phyloP scores from a whole-genome alignment of 179 eudicot species.

The Corrigiola litoralis region DNA sequence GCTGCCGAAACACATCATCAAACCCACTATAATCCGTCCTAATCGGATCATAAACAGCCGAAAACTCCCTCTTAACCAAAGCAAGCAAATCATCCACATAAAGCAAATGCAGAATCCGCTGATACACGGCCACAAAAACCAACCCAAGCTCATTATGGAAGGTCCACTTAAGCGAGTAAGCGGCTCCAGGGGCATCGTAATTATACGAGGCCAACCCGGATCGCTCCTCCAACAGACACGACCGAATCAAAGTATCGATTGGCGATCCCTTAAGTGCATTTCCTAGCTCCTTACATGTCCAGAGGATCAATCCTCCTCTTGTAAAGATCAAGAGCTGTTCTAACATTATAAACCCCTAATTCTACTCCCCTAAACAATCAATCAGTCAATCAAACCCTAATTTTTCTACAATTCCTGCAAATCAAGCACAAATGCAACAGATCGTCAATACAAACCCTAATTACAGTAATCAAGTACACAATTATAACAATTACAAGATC shows the following conservation, averaged over 20 bases:
- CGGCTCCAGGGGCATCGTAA: conserved; percentile 76
- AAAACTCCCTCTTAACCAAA: conserved; percentile 81
- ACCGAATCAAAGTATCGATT: conserved; percentile 79
- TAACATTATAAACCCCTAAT: conserved; percentile 45
- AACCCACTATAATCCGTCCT: conserved; percentile 61
- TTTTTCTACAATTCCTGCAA: conserved; percentile 12
- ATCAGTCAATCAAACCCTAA: conserved; percentile 11
- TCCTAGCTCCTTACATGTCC: conserved; percentile 91
- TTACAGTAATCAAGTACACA: neutral
- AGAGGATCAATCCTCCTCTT: conserved; percentile 92
- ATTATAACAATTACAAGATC: no score
- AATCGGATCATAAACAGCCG: conserved; percentile 75
- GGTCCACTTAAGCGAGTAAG: conserved; percentile 91
- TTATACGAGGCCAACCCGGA: conserved; percentile 79
- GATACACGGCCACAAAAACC: conserved; percentile 95
- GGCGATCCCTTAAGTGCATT: conserved; percentile 90
- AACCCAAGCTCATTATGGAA: conserved; percentile 89
- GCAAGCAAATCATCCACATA: conserved; percentile 91
- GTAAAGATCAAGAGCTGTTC: conserved; percentile 90
- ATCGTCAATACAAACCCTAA: neutral
- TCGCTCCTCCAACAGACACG: conserved; percentile 93
- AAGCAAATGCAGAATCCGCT: conserved; percentile 69
- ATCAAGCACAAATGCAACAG: neutral
- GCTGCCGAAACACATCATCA: conserved; percentile 73
- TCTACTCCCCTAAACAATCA: conserved; percentile 7